phyloP scores from a whole-genome alignment of 2,329 filamentous ascomycete species.

The Periconia sp. region DNA sequence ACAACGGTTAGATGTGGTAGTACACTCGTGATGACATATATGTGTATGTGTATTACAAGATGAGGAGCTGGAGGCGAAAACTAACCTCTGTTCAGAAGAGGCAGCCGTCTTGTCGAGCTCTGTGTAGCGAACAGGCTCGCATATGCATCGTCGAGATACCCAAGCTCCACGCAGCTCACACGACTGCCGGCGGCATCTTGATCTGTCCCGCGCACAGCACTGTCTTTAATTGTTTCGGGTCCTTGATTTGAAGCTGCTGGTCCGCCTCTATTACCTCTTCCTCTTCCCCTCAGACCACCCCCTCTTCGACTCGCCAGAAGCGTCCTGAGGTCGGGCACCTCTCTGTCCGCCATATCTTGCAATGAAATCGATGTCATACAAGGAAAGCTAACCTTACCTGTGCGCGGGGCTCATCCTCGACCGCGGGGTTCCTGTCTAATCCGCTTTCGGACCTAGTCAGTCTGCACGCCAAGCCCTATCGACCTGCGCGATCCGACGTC shows the following conservation, averaged over 20 bases:
- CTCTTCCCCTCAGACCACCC: constrained; percentile 52
- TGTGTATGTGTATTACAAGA: not conserved
- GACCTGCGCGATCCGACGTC: not conserved
- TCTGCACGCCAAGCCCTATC: constrained; percentile 23
- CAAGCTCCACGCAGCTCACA: constrained; percentile 81
- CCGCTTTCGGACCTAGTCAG: constrained; percentile 3
- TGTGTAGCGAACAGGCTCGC: constrained; percentile 68
- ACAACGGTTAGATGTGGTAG: not conserved
- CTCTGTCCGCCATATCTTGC: constrained; percentile 64
- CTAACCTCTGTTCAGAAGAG: constrained; percentile 90
- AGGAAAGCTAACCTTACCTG: constrained; percentile 7
- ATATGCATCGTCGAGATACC: constrained; percentile 83
- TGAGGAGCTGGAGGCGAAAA: not conserved
- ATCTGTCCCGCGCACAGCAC: constrained; percentile 84
- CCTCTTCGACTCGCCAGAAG: constrained; percentile 54
- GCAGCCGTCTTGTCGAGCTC: constrained; percentile 66
- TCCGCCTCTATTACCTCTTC: constrained; percentile 45
- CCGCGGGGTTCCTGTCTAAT: constrained; percentile 11
- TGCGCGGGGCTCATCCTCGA: constrained; percentile 26
- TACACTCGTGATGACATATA: not conserved
- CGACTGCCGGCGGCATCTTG: constrained; percentile 87
- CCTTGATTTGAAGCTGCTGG: constrained; percentile 26
- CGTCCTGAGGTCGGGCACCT: constrained; percentile 78
- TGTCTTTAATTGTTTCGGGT: constrained; percentile 59
- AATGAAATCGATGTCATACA: constrained; percentile 17